Conservation (phyloP, 148 eudicot genomes). For the Amaranthus palmeri region DNA sequence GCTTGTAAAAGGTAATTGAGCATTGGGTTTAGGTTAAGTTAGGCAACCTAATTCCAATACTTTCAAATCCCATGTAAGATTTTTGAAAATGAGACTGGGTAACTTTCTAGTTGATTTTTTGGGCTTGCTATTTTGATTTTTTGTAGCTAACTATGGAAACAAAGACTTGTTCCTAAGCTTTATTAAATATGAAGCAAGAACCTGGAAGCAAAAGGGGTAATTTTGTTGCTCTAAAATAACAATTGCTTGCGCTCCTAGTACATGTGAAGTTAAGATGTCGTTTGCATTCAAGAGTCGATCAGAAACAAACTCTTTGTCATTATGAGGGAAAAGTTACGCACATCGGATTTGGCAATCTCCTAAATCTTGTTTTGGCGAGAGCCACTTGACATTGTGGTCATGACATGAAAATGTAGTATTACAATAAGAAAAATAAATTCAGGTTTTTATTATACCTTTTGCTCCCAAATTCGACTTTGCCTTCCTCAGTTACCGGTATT, state of each 20-base stretch:
- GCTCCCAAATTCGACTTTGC: conserved; percentile 23
- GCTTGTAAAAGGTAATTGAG: background rate
- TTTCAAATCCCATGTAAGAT: background rate
- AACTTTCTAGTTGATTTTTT: background rate
- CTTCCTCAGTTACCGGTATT: conserved; percentile 5
- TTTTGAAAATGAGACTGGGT: background rate
- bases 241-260: too few relatives aligned
- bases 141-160: conserved; percentile 10
- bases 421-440: background rate
- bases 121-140: background rate
- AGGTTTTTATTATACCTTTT: conserved; percentile 26
- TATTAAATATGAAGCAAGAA: background rate
- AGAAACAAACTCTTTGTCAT: too few relatives aligned
- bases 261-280: too few relatives aligned
- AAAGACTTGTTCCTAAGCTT: background rate
- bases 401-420: background rate
- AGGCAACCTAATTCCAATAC: conserved; percentile 19
- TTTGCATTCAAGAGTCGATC: too few relatives aligned
- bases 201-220: conserved; percentile 12
- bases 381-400: too few relatives aligned
- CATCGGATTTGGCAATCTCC: too few relatives aligned
- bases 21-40: conserved; percentile 18
- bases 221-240: background rate
- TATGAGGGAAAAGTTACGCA: too few relatives aligned
- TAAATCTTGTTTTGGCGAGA: too few relatives aligned